Base-by-base conservation (phyloP, 106 monocot genomes). In the Hemerocallis citrina region DNA sequence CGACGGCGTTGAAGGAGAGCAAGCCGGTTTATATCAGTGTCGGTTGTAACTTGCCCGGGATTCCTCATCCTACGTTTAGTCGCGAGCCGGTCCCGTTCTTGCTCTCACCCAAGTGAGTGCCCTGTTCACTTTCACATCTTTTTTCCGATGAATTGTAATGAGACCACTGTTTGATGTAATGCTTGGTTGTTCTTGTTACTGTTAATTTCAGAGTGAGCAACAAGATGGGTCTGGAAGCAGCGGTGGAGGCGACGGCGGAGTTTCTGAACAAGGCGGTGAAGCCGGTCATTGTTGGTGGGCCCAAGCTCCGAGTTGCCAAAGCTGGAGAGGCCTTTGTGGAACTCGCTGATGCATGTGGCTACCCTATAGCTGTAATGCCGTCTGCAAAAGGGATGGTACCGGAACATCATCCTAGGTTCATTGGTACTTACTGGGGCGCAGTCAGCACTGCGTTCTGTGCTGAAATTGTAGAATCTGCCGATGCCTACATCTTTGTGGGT, bases 11-110 rank as follows among this genome's bases (percentile, higher is more conserved):
- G 21, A 81, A 72, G 64, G 81, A 76, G 52, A 72, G 76, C 54
- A 76, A 81, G 64, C 76, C 81, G 11, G 76, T 76, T 6, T 81
- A 81, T 45, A 81, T 76, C 44, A 81, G 81, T 42, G 48, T 81
- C 38, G 68, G 75, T 59, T 81, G 81, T 41, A 81, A 81, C 41
- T 64, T 81, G 42, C 59, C 76, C 7, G 67, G 32, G 3, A 76
- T 81, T 23, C 76, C 76, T 10, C 72, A 81, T 57, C 76, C 81
- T 15, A 69, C 72, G 10, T 76, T 81, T 13, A 64, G 41, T 27
- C 24, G n/a, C 1, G 72, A 81, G 41, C 81, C 81, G 5, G 81
- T 81, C 23, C 81, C 75, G 21, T 81, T 72, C 52, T 68, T 39
- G 38, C 50, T 81, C 23, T 37, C 68, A 24, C 72, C 78, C 51